phyloP scores from a whole-genome alignment of 441 rosid species.

The Brassica hybrid region DNA sequence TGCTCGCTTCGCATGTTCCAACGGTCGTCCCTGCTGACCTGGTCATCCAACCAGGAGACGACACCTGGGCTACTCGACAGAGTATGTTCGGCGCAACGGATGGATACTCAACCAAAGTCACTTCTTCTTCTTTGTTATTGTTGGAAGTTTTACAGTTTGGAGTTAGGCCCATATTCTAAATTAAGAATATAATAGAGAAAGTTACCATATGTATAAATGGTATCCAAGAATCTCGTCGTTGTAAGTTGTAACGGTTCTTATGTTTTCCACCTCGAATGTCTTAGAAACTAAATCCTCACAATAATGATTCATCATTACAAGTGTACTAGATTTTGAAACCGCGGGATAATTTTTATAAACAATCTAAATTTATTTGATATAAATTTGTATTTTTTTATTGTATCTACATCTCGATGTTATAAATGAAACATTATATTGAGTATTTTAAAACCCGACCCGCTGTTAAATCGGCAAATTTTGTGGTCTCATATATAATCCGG shows the following conservation, averaged over 20 bases:
- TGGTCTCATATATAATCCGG: too few relatives aligned
- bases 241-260: too few relatives aligned
- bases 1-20: conserved; percentile 33
- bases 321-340: too few relatives aligned
- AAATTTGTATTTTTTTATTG: too few relatives aligned
- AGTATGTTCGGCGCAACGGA: conserved; percentile 43
- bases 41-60: neutral
- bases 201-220: conserved; percentile 1
- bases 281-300: neutral
- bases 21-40: conserved; percentile 41
- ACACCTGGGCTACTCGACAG: conserved; percentile 37
- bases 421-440: too few relatives aligned
- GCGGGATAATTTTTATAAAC: too few relatives aligned
- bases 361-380: too few relatives aligned
- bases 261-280: neutral
- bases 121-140: neutral
- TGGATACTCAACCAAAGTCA: conserved; percentile 26
- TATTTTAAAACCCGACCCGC: too few relatives aligned
- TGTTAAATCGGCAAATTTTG: too few relatives aligned
- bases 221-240: too few relatives aligned
- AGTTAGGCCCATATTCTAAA: neutral
- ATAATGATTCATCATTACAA: neutral
- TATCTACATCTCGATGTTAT: too few relatives aligned
- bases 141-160: neutral
- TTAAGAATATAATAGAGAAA: neutral